Evolutionary conservation across 345 rosid genomes (phyloP), one percentile per base, ranked within the genome.

Genomic region (Brassica carinata): DNA sequence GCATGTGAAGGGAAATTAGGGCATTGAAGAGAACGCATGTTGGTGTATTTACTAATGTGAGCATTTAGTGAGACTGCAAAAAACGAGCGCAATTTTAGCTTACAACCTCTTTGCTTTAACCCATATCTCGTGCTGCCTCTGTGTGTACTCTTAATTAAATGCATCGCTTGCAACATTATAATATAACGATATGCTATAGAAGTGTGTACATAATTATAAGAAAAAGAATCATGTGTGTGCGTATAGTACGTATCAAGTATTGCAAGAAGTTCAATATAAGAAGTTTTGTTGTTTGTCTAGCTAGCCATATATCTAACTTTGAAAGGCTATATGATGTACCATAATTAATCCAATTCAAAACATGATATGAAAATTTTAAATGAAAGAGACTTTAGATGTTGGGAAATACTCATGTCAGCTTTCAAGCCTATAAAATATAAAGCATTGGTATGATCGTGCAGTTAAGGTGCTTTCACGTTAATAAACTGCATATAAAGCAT

Each of bases 31-130:
- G 69, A 76, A 66, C 57, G 64, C 80, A 81, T 81, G 80, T 76
- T 81, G 80, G 80, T 65, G 80, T 81, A 81, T 64, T 81, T 65
- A 81, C 84, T 71, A 81, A 59, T 66, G 73, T 15, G 76, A 71
- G 84, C 84, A 81, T 81, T 81, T 57, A 81, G 73, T 81, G 84
- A 76, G 80, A 71, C 84, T 81, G 80, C 80, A 81, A 65, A 76
- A 81, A 40, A 57, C 71, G 77, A 76, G 84, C 84, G 84, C 80
- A 81, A 81, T 55, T 76, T 71, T 81, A 75, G 84, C 83, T 81
- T 80, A 78, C 81, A 75, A 36, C 80, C 80, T 81, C 80, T 79
- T 73, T 81, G 55, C 72, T 69, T 53, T 53, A 75, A 75, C 75
- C 80, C 73, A 75, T 76, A 70, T 75, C 80, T 71, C 77, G 45